Conservation (phyloP, 768 basidiomycete species). For the Auricularia heimuer region DNA sequence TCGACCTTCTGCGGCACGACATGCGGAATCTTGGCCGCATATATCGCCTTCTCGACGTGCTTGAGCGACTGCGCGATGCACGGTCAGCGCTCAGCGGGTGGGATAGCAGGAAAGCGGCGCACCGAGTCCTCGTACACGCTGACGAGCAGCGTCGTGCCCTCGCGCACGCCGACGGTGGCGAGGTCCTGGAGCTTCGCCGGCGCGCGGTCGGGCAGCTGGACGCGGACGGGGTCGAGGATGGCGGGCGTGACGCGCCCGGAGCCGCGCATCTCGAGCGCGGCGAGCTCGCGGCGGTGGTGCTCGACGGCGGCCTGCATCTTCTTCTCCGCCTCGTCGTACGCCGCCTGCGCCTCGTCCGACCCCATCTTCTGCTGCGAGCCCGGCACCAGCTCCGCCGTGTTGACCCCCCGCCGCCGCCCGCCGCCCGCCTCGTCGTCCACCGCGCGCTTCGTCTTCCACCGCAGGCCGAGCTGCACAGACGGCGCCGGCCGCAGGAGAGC, state of each 20-base stretch:
- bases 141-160: constrained; percentile 62
- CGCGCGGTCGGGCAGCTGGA: constrained; percentile 34
- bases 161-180: constrained; percentile 71
- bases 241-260: constrained; percentile 68
- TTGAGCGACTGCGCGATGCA: constrained; percentile 52
- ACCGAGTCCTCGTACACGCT: constrained; percentile 76
- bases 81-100: constrained; percentile 18
- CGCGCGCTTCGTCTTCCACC: neutral
- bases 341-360: constrained; percentile 41
- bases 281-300: constrained; percentile 69
- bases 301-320: constrained; percentile 60
- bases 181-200: constrained; percentile 46
- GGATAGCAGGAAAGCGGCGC: constrained; percentile 18
- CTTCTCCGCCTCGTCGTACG: constrained; percentile 52
- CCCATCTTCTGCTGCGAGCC: constrained; percentile 55
- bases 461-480: neutral
- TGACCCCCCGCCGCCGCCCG: neutral
- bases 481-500: neutral
- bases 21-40: constrained; percentile 63
- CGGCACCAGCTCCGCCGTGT: constrained; percentile 51
- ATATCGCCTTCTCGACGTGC: constrained; percentile 62
- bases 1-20: constrained; percentile 66
- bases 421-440: neutral
- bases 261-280: constrained; percentile 59
- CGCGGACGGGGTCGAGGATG: constrained; percentile 57